A percentile compares a stretch with the other conserved stretches of the same genome.
Evolutionary conservation across 495 filamentous ascomycete species (phyloP).

Genomic region (Aspergillus leporis): DNA sequence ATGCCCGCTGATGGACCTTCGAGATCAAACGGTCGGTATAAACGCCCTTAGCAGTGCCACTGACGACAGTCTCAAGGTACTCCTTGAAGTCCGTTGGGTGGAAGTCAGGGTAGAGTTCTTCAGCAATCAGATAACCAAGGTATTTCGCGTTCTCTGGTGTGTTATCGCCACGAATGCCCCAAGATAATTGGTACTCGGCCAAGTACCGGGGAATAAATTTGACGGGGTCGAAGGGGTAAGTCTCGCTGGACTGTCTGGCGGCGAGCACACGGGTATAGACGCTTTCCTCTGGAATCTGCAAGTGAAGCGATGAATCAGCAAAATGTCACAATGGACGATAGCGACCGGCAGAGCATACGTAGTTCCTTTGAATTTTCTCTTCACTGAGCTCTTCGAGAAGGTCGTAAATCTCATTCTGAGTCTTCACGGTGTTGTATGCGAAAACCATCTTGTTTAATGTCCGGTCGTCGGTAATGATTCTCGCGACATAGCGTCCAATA

Average conservation of each 20-base stretch:
- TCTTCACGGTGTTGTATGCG: conserved; percentile 50
- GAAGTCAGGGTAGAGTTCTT: conserved; percentile 59
- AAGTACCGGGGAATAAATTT: conserved; percentile 44
- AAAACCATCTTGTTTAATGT: conserved; percentile 60
- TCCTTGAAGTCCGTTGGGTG: conserved; percentile 41
- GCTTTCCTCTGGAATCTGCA: conserved; percentile 41
- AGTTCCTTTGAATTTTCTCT: conserved; percentile 52
- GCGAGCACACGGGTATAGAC: conserved; percentile 45
- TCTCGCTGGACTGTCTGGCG: conserved; percentile 47
- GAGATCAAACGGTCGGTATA: conserved; percentile 48
- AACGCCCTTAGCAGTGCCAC: conserved; percentile 45
- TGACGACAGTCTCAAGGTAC: conserved; percentile 42
- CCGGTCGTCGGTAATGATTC: conserved; percentile 54
- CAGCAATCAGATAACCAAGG: conserved; percentile 56
- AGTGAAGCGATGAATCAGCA: conserved; percentile 7
- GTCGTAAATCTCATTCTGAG: conserved; percentile 50
- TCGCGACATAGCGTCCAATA: conserved; percentile 56
- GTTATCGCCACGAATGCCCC: conserved; percentile 58
- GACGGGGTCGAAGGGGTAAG: conserved; percentile 48
- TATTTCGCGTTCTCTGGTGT: conserved; percentile 57
- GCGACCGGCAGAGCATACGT: conserved; percentile 40
- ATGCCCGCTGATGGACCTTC: conserved; percentile 44
- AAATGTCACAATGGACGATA: not conserved
- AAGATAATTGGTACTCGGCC: conserved; percentile 52
- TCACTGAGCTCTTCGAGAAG: conserved; percentile 53